Base-by-base conservation (phyloP, 1,284 basidiomycete species). In the Microbotryum lychnidis-dioicae region DNA sequence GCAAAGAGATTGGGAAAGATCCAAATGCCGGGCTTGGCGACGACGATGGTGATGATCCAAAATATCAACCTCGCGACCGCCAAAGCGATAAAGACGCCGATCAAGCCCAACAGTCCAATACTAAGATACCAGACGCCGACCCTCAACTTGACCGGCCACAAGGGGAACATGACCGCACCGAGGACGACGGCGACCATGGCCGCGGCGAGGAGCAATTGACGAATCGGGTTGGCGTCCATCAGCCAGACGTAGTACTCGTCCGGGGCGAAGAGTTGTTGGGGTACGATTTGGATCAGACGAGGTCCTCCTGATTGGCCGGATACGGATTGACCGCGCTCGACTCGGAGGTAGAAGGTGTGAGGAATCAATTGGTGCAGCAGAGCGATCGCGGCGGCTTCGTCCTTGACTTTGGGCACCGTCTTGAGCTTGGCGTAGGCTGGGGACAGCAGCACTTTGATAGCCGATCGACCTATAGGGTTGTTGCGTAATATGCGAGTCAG, bases 1-100 rank as follows among this genome's bases (percentile, higher is more conserved):
- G 94, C 94, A 72, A 98, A 98, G 52, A 99, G 79, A 74, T 97
- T 90, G 0, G 96, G 94, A 81, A 97, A 99, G 79, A 98, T 87
- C 94, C 94, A 99, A 64, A 98, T 96, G 44, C 94, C 96, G 20
- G 91, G 91, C 61, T 86, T 84, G 33, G 84, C 85, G 54, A 84
- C 83, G 69, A 98, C 77, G 69, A 93, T 76, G n/a, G 94, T 93
- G 72, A 94, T 84, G 75, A 92, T 83, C 79, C 92, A 98, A 76
- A 97, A 87, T 72, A 99, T 89, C 64, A 98, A 80, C 52, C 96
- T 83, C 64, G 98, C 80, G 69, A 99, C 86, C 6, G 93, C 91
- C 67, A 97, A 83, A 7, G 77, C 91, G 73, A 98, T 92, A 79
- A 98, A 94, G 64, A 91, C 77, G 37, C 85, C 93, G 63, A 98